Evolutionary conservation across 2,329 filamentous ascomycete species (phyloP), one percentile per base, ranked within the genome.

Genomic region (Ambrosiella cleistominuta): DNA sequence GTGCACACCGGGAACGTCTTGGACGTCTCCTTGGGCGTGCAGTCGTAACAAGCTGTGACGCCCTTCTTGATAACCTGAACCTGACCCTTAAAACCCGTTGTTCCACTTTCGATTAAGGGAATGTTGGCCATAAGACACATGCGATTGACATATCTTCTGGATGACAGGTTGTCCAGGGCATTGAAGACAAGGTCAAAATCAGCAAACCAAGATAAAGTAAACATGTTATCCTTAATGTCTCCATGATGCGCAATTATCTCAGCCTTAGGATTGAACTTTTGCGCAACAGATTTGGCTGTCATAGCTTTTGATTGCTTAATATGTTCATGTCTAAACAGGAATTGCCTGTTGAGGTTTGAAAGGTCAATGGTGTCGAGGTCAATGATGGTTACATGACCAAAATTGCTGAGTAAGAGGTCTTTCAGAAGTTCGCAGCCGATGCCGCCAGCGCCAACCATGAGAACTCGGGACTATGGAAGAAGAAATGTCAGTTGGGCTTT

Each of bases 361-460:
- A 98, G 78, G 68, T 98, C 93, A 72, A 98, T 97, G 1, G 93
- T 98, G 70, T 98, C 93, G 61, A 98, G 85, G 70, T 98, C 93
- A 64, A 98, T 88, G 51, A 97, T 84, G 70, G 95, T 87, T 55
- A 97, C 83, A 71, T 95, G 86, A 63, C 88, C 88, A 65, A 95
- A 98, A 64, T 91, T 90, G 49, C 83, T 86, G 54, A 95, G 82
- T 50, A 91, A 88, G 59, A 98, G 82, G 70, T 97, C 95, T 76
- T 98, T 98, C 63, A 98, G 81, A 7, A 98, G 78, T 72, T 98
- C 93, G 72, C 93, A 98, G 65, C 93, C 93, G 67, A 98, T 98
- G 62, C 93, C 93, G 62, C 93, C 93, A 58, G 93, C 93, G 66
- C 93, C 93, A 59, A 98, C 91, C 76, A 98, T 88, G 60, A 98